Conservation (phyloP, 371 early-diverging fungal species). For the Encephalitozoon cuniculi region DNA sequence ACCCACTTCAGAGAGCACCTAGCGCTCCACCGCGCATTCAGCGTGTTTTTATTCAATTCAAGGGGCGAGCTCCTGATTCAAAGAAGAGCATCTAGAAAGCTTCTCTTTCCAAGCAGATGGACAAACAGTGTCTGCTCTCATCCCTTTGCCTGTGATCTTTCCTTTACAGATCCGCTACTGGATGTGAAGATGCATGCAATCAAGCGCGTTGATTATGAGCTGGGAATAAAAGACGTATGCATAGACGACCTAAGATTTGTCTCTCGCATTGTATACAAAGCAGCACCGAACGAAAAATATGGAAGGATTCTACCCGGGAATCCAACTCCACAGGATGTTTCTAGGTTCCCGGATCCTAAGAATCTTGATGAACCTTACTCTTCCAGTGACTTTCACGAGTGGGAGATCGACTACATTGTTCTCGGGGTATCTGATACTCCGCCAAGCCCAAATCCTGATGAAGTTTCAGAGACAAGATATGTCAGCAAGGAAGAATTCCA, state of each 20-base stretch:
- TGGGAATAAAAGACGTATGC: slow-evolving; percentile 1
- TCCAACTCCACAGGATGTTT: not conserved
- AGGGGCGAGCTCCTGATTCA: slow-evolving; percentile 14
- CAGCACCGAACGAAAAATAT: not conserved
- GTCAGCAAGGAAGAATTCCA: slow-evolving; percentile 8
- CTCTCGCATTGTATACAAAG: slow-evolving; percentile 24
- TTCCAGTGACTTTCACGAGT: slow-evolving; percentile 7
- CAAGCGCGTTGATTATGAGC: slow-evolving; percentile 13
- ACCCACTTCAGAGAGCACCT: not conserved
- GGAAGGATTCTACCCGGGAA: slow-evolving; percentile 2
- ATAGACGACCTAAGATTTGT: slow-evolving; percentile 21
- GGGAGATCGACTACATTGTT: slow-evolving; percentile 35
- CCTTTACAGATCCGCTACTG: slow-evolving; percentile 11
- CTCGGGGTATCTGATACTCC: not conserved
- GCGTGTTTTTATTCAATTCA: slow-evolving; percentile 29
- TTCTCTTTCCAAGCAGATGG: slow-evolving; percentile 34
- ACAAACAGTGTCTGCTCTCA: slow-evolving; percentile 40
- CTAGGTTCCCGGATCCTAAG: not conserved
- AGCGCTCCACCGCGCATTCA: slow-evolving; percentile 27
- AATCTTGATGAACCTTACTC: not conserved
- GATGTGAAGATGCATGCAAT: slow-evolving; percentile 28
- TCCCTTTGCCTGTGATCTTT: slow-evolving; percentile 18
- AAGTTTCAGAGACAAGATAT: not conserved
- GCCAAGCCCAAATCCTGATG: not conserved
- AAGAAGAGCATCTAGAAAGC: slow-evolving; percentile 9